Evolutionary conservation across 768 basidiomycete genomes (phyloP).

Genomic region (Cytidiella melzeri): DNA sequence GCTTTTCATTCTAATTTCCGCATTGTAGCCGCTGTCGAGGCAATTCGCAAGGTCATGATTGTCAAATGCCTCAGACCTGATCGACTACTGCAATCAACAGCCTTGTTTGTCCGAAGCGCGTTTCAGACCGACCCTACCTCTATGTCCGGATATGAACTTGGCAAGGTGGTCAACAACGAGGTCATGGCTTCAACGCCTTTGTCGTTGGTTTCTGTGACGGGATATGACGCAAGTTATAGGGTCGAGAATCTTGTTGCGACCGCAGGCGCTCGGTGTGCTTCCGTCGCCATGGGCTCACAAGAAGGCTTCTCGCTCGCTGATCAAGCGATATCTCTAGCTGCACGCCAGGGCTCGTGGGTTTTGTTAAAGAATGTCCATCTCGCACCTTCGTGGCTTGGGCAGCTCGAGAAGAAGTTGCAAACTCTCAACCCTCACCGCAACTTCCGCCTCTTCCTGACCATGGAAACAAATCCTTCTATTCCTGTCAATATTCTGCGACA

Average conservation of each 20-base stretch:
- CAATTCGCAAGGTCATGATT: conserved; percentile 69
- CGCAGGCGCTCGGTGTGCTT: conserved; percentile 69
- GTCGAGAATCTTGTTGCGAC: conserved; percentile 84
- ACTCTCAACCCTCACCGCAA: conserved; percentile 82
- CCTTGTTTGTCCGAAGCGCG: conserved; percentile 63
- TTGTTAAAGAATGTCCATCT: conserved; percentile 97
- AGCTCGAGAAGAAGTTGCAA: conserved; percentile 94
- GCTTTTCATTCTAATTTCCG: conserved; percentile 14
- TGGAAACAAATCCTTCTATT: conserved; percentile 94
- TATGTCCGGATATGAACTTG: conserved; percentile 71
- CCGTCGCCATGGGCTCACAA: conserved; percentile 97
- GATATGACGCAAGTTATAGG: conserved; percentile 97
- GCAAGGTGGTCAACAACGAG: conserved; percentile 72
- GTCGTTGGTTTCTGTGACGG: conserved; percentile 87
- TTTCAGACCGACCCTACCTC: conserved; percentile 78
- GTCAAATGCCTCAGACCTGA: conserved; percentile 93
- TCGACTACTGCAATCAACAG: conserved; percentile 78
- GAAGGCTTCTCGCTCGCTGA: conserved; percentile 97
- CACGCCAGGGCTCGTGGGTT: conserved; percentile 93
- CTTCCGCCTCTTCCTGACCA: conserved; percentile 96
- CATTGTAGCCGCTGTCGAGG: conserved; percentile 57
- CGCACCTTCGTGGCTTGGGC: conserved; percentile 91
- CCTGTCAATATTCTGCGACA: conserved; percentile 96
- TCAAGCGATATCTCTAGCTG: conserved; percentile 89
- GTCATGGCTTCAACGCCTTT: conserved; percentile 77